Conservation (phyloP, 192 early-diverging fungal species). For the Mortierella alpina region DNA sequence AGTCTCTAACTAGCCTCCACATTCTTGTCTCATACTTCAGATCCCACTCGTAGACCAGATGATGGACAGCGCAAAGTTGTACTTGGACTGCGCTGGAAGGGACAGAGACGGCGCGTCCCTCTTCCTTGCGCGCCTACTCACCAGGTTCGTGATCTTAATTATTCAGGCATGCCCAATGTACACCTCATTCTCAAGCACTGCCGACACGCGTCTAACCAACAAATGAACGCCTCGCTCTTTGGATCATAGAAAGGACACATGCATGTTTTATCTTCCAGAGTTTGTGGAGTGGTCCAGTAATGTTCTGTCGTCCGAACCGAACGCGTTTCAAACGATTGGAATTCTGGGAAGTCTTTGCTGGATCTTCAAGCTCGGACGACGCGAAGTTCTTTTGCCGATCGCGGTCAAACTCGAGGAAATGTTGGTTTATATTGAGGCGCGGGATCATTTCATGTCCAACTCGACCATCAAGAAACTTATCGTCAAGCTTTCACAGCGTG, state of each 20-base stretch:
- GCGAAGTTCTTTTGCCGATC: conserved; percentile 69
- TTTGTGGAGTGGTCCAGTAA: conserved; percentile 80
- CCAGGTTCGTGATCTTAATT: conserved; percentile 62
- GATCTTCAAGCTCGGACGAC: conserved; percentile 76
- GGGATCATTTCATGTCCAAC: conserved; percentile 72
- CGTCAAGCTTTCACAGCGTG: conserved; percentile 85
- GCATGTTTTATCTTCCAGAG: conserved; percentile 61
- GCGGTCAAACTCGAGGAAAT: conserved; percentile 57
- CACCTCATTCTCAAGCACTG: not conserved
- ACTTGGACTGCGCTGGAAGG: conserved; percentile 79
- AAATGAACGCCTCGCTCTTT: not conserved
- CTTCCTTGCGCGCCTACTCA: conserved; percentile 84
- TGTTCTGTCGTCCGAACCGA: conserved; percentile 22
- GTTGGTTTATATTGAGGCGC: conserved; percentile 54
- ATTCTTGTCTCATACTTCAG: conserved; percentile 9
- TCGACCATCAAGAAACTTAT: conserved; percentile 82
- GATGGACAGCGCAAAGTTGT: conserved; percentile 73
- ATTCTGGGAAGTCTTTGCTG: conserved; percentile 73
- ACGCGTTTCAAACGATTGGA: conserved; percentile 59
- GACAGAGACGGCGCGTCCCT: conserved; percentile 89
- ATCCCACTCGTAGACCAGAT: conserved; percentile 76
- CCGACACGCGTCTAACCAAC: not conserved
- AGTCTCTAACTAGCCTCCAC: no score
- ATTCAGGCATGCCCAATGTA: not conserved
- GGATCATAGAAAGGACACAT: conserved; percentile 72